Conservation (phyloP, 2,329 filamentous ascomycete genomes). For the Diplodia corticola region DNA sequence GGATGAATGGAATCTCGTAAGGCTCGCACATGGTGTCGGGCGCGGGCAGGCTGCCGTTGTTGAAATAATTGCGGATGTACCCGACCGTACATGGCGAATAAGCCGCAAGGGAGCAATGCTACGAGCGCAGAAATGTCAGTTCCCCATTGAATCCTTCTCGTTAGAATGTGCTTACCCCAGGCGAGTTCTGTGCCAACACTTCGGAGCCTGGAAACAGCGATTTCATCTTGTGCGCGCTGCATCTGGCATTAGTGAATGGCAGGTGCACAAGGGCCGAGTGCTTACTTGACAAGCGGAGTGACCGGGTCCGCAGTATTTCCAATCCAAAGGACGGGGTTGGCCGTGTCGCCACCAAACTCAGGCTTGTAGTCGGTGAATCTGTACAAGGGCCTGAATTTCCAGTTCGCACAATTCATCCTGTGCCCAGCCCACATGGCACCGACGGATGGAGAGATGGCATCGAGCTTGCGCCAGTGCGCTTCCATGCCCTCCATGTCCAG, state of each 20-base stretch:
- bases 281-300: conserved; percentile 51
- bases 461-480: conserved; percentile 38
- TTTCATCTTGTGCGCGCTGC: conserved; percentile 15
- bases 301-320: conserved; percentile 61
- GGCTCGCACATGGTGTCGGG: conserved; percentile 17
- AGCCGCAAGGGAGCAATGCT: conserved; percentile 51
- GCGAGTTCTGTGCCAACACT: conserved; percentile 35
- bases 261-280: not conserved
- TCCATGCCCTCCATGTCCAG: conserved; percentile 33
- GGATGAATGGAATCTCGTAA: conserved; percentile 15
- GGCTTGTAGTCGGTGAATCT: conserved; percentile 31
- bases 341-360: conserved; percentile 42
- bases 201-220: conserved; percentile 31
- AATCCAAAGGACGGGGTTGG: conserved; percentile 58
- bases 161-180: conserved; percentile 26
- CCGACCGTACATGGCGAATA: conserved; percentile 40
- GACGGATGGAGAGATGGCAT: conserved; percentile 36
- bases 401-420: conserved; percentile 41
- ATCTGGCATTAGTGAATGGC: not conserved
- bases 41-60: conserved; percentile 38
- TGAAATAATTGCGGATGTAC: conserved; percentile 42
- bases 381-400: conserved; percentile 38
- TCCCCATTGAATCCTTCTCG: not conserved
- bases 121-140: not conserved
- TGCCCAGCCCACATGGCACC: conserved; percentile 43